Evolutionary conservation across 495 filamentous ascomycete genomes (phyloP).

Genomic region (Cetradonia linearis): DNA sequence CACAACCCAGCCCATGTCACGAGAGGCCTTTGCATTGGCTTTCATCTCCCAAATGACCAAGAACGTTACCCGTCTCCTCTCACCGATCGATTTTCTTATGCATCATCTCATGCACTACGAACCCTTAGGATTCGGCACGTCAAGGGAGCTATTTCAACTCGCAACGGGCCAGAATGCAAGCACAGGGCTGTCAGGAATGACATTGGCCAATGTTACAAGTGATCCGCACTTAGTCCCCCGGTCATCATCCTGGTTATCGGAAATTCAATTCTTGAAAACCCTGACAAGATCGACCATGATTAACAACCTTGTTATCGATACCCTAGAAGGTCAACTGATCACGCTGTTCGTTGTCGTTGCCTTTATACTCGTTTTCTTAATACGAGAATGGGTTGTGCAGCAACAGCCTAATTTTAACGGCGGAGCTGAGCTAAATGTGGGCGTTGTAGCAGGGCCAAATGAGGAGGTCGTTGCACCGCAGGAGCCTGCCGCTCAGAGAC

Average conservation of each 20-base stretch:
- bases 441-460: slow-evolving; percentile 22
- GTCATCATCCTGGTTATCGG: slow-evolving; percentile 51
- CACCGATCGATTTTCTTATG: slow-evolving; percentile 35
- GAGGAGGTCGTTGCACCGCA: not conserved
- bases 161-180: not conserved
- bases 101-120: slow-evolving; percentile 36
- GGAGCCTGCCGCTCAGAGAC: slow-evolving; percentile 20
- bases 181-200: not conserved
- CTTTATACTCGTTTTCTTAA: slow-evolving; percentile 91
- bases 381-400: slow-evolving; percentile 95
- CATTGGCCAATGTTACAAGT: slow-evolving; percentile 10
- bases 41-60: slow-evolving; percentile 25
- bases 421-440: slow-evolving; percentile 40
- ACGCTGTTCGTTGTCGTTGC: slow-evolving; percentile 79
- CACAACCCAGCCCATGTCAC: slow-evolving; percentile 17
- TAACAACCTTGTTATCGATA: slow-evolving; percentile 73
- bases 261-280: slow-evolving; percentile 58
- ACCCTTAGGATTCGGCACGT: slow-evolving; percentile 39
- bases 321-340: slow-evolving; percentile 86
- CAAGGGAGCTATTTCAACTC: slow-evolving; percentile 31
- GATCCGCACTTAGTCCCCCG: slow-evolving; percentile 12
- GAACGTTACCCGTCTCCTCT: slow-evolving; percentile 27
- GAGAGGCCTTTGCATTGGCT: slow-evolving; percentile 27
- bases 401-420: slow-evolving; percentile 69
- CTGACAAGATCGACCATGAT: slow-evolving; percentile 62